Percentiles rank a stretch among this genome's conserved stretches.
phyloP scores from a whole-genome alignment of 306 rosid species.

The Cucurbita moschata region DNA sequence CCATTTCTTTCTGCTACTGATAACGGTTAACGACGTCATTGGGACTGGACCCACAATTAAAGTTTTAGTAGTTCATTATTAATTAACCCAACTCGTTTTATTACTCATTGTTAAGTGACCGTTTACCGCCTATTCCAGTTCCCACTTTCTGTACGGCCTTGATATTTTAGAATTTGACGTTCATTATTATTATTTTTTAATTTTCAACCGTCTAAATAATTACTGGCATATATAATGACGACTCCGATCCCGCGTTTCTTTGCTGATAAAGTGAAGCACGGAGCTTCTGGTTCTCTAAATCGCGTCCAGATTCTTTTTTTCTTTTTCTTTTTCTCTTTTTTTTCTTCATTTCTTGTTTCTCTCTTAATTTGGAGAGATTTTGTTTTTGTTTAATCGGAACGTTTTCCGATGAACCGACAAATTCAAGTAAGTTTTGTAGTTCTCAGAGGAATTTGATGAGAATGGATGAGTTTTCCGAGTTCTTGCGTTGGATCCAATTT shows the following conservation, averaged over 20 bases:
- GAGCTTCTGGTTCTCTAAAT: neutral
- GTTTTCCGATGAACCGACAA: neutral
- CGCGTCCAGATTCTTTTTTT: neutral
- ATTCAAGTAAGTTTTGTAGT: neutral
- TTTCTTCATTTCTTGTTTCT: neutral
- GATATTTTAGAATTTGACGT: slow-evolving; percentile 1
- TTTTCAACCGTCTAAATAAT: neutral
- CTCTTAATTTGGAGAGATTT: neutral
- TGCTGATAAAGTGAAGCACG: slow-evolving; percentile 2
- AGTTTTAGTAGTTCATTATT: too few relatives aligned
- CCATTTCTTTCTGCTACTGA: neutral
- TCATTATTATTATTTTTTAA: neutral
- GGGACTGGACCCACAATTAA: neutral
- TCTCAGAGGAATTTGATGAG: neutral
- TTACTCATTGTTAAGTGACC: neutral
- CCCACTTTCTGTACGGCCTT: neutral
- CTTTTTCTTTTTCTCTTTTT: too few relatives aligned
- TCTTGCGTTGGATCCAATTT: neutral
- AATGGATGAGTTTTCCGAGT: neutral
- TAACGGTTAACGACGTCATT: neutral
- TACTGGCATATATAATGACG: neutral
- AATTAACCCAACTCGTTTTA: neutral
- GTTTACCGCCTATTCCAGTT: slow-evolving; percentile 5
- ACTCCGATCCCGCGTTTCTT: neutral
- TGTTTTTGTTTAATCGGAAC: neutral